Base-by-base conservation (phyloP, 352 stramenopile species). In the Phytophthora palmivora region DNA sequence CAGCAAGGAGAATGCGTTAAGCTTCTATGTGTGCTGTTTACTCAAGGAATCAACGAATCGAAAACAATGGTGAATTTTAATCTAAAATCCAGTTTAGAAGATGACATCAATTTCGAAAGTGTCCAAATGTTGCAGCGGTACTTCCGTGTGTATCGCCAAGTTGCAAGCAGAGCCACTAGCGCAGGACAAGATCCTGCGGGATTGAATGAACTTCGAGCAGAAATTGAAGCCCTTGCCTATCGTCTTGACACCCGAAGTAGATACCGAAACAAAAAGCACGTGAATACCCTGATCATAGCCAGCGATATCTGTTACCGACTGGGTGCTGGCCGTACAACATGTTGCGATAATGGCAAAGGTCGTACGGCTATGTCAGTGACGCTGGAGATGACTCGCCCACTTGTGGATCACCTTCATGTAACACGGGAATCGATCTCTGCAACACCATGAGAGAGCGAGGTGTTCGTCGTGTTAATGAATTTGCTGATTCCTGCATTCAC, bases 311-410 rank as follows among this genome's bases (percentile, higher is more conserved):
- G 90, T 33, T 90, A 96, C 26, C 87, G 84, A 32, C 67, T 99
- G 8, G 92, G 94, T n/a, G 96, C 95, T 12, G 94, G 89, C 0
- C 88, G 92, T 18, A 91, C 94, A 24, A 97, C 97, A 2, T 99
- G 97, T 78, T 99, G 97, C 79, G 99, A 99, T 73, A 97, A 84
- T 60, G 96, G 97, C 1, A 99, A 99, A 63, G 96, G 99, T 71
- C 91, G 97, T 50, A 99, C 97, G 30, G 95, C 93, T 18, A 99
- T 99, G 97, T 97, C 97, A 15, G 91, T 98, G 19, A 99, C 96
- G 11, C 90, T 98, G 33, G 97, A 98, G 73, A 89, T 96, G 44
- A 95, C 95, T 38, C 91, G 96, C 28, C 56, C 98, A 70, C 74
- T 93, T 15, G 83, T 96, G n/a, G 87, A 94, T 63, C 77, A 97